Conservation (phyloP, 2,329 filamentous ascomycete genomes). For the Pseudogymnoascus verrucosus region DNA sequence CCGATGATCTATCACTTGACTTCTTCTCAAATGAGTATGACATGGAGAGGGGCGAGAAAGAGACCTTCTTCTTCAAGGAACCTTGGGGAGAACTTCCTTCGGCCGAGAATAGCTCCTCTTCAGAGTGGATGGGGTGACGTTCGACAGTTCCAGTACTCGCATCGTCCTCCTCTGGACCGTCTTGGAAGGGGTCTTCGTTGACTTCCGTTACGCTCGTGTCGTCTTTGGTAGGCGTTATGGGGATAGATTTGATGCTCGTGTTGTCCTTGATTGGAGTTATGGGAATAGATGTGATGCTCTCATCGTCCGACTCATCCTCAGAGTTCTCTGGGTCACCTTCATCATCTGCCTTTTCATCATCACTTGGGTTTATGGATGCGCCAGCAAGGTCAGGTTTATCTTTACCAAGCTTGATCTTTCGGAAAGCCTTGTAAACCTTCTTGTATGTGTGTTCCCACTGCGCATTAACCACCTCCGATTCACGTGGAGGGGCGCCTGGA, state of each 20-base stretch:
- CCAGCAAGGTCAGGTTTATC: neutral
- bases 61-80: neutral
- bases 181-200: neutral
- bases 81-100: neutral
- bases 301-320: neutral
- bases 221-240: no score
- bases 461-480: neutral
- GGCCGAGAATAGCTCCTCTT: neutral
- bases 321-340: neutral
- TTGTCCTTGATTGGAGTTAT: neutral
- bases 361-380: neutral
- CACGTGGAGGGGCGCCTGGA: neutral
- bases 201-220: neutral
- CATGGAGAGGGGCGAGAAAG: neutral
- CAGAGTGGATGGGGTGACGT: neutral
- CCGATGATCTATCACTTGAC: neutral
- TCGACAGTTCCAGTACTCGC: neutral
- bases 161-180: neutral
- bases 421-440: neutral
- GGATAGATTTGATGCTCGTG: neutral
- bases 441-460: conserved; percentile 1
- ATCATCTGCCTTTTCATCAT: conserved; percentile 3
- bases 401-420: neutral
- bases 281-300: neutral
- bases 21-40: neutral